Evolutionary conservation across 1,284 basidiomycete genomes (phyloP), one percentile per base, ranked within the genome.

Genomic region (Naganishia sp.): DNA sequence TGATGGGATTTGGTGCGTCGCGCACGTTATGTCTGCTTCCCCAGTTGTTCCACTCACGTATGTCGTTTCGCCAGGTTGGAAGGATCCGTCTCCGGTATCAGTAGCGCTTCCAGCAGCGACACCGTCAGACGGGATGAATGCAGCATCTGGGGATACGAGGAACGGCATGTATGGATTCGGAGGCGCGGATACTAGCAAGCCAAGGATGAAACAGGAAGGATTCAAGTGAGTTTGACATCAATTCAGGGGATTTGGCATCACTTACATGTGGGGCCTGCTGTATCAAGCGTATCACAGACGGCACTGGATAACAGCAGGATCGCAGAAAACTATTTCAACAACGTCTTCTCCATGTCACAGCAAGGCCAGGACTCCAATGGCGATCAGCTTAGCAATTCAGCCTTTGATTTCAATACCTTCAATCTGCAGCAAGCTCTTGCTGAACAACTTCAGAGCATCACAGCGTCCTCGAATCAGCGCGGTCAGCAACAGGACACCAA

Each of bases 1-100:
- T 31, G 25, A 61, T 61, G 58, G 58, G 58, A 61, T 61, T 61
- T 43, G 58, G 58, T 51, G 51, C 41, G 58, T 42, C 39, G 57
- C 21, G 39, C 2, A 32, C 28, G 28, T 28, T 9, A 5, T 39
- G 13, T 23, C 28, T 35, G n/a, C 17, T 21, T 41, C 39, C 18
- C 21, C 0, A 41, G 9, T 18, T 10, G 32, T 35, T 23, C 23
- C 13, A 10, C 7, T 47, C 21, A 35, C 31, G 15, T 28, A 17
- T 41, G 7, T 6, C 6, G 17, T 32, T 6, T 18, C 11, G 39
- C 4, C 41, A 61, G 58, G 58, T 35, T 61, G 58, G 58, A 47
- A 61, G 42, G 58, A 61, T 23, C 58, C 58, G 7, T 61, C 58
- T 61, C 58, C 58, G 25, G 58, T 61, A 31, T 47, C 58, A 23